Evolutionary conservation across 1,139 yeast genomes (phyloP).

Genomic region (Candida dubliniensis): DNA sequence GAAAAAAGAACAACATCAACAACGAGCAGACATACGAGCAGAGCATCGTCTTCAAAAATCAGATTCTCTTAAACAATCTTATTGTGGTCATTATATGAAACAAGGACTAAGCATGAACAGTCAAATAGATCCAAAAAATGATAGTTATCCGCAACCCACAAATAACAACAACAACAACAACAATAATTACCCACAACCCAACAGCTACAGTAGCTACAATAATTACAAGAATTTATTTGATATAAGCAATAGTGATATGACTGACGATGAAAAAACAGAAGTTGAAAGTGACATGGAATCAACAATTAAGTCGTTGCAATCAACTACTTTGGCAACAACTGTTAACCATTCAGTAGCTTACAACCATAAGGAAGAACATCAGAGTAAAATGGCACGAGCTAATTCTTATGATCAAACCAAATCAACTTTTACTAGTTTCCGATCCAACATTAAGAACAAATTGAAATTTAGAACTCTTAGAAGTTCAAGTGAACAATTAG

Average conservation of each 20-base stretch:
- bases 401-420: conserved; percentile 42
- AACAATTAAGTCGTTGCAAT: conserved; percentile 7
- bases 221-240: background rate
- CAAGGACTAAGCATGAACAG: conserved; percentile 7
- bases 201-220: background rate
- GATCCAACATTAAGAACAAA: conserved; percentile 18
- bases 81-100: conserved; percentile 12
- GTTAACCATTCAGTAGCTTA: conserved; percentile 1
- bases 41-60: background rate
- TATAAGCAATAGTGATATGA: background rate
- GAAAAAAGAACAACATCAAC: conserved; percentile 6
- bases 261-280: conserved; percentile 3
- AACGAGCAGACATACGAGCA: background rate
- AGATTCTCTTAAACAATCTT: conserved; percentile 4
- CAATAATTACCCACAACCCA: background rate
- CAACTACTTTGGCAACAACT: conserved; percentile 3
- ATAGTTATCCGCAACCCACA: conserved; percentile 2
- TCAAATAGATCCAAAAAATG: conserved; percentile 8
- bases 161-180: background rate
- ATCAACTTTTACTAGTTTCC: conserved; percentile 33
- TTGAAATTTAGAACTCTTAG: conserved; percentile 18
- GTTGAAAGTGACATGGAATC: conserved; percentile 3
- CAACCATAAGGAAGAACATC: background rate
- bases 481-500: conserved; percentile 32
- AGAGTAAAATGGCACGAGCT: conserved; percentile 5